Conservation (phyloP, 2,329 filamentous ascomycete genomes). For the Neonectria neomacrospora region DNA sequence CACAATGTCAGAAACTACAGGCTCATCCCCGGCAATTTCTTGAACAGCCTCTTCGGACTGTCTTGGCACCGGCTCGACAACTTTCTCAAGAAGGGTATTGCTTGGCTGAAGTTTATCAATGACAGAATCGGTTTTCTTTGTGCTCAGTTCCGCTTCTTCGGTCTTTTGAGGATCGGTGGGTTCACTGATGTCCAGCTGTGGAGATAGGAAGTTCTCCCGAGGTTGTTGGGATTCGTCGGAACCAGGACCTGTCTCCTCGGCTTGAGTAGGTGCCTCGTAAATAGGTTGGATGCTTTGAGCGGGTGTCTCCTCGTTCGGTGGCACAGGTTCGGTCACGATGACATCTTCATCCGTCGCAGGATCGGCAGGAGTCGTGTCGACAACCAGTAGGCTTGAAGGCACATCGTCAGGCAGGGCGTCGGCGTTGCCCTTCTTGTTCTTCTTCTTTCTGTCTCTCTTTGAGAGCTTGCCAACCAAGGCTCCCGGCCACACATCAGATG, state of each 20-base stretch:
- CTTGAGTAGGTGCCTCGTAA: not conserved
- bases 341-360: not conserved
- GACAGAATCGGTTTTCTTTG: not conserved
- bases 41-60: not conserved
- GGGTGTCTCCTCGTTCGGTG: not conserved
- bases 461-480: slow-evolving; percentile 16
- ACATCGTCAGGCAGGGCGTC: slow-evolving; percentile 1
- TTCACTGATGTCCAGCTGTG: not conserved
- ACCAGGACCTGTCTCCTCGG: not conserved
- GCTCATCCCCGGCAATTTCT: not conserved
- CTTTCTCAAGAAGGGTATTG: not conserved
- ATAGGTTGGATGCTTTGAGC: not conserved
- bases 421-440: slow-evolving; percentile 45
- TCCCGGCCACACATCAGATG: slow-evolving; percentile 8
- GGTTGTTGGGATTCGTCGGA: not conserved
- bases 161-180: not conserved
- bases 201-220: no score
- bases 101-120: not conserved
- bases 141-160: not conserved
- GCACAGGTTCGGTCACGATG: slow-evolving; percentile 4
- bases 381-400: not conserved
- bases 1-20: not conserved
- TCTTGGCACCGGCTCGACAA: not conserved
- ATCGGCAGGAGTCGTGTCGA: not conserved
- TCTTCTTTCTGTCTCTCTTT: slow-evolving; percentile 49